Base-by-base conservation (phyloP, 2,329 filamentous ascomycete species). In the Colletotrichum falcatum region DNA sequence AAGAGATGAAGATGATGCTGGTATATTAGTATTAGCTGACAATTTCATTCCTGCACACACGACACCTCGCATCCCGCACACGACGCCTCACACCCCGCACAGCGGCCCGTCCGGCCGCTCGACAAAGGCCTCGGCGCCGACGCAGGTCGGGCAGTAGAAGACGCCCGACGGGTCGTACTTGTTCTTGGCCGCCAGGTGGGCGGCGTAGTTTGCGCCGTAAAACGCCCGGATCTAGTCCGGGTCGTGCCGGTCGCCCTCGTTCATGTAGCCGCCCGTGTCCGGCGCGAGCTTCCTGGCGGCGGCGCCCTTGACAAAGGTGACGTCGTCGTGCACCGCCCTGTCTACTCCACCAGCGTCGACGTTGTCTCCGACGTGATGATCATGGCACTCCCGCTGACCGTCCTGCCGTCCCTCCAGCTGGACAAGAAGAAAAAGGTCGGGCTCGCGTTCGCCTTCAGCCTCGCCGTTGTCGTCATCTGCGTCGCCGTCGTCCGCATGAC, bases 181-280 rank as follows among this genome's bases (percentile, higher is more conserved):
- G 12, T 68, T 74, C 77, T 83, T 83, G 9, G 78, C 73, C 18
- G 60, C 68, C 20, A 78, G 71, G n/a, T 81, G 76, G 12, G 71
- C 64, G 2, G 70, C 53, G 54, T 81, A 80, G 67, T 77, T 78
- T 8, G 62, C 42, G 2, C 81, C 81, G 73, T 80, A 83, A 64
- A 83, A 83, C 2, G 77, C 73, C 42, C 76, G 2, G 8, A 74
- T 73, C 39, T 75, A 80, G 35, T 80, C 70, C 2, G 79, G 77
- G 62, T 83, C 79, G 26, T 79, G 72, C 1, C 76, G 64, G 72
- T 83, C 78, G 16, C 77, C 82, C 73, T 85, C 83, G 63, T 84
- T 84, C 74, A 83, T 78, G 73, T 85, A 84, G 4, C 77, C 77
- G 4, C 83, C 83, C 8, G 79, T 81, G 51, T 79, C 73, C 1